Evolutionary conservation across 768 basidiomycete genomes (phyloP), one percentile per base, ranked within the genome.

Genomic region (Boletus vermiculosoides): DNA sequence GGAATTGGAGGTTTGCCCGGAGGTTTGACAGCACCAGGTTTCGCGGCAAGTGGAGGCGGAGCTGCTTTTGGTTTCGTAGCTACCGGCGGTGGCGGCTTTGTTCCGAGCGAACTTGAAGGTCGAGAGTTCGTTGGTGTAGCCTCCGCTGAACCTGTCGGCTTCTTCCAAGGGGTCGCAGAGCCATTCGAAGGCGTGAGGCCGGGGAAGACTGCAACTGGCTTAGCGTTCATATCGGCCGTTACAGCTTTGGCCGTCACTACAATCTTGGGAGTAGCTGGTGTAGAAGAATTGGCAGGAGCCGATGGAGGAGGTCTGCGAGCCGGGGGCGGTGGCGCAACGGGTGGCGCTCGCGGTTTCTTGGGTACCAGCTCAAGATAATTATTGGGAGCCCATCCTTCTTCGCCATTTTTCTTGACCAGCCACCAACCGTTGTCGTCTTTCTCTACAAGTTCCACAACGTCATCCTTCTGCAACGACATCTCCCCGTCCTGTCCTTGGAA

Each of bases 371-470:
- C 94, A 8, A 96, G 84, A 67, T 94, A 97, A 71, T 93, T 94
- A 62, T 88, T 86, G 2, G 97, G 97, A 20, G 95, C 93, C 94
- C 95, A 99, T 15, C 93, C 97, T 69, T 98, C 94, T 18, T 76
- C 74, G 3, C 82, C 82, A 51, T 79, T 81, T 73, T 89, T 93
- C 79, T 88, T 91, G 55, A 98, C 88, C 33, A 97, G 79, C 96
- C 97, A 98, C 97, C 97, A 99, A 3, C 96, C 97, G 64, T 96
- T 96, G 57, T 94, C 85, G 67, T 88, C 87, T 70, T 97, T 94
- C 76, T 96, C 88, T 33, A 94, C 78, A 20, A 98, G 77, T 74
- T 98, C 95, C 1, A 98, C 91, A 3, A 90, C 56, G 58, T 98
- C 97, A 64, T 94, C 97, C 72, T 98, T 98, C 62, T 80, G 82